These are phyloP conservation scores for Davidsoniella virescens DNA, from an alignment of 2,329 filamentous ascomycete species.

Conservation along the genomic window DNA sequence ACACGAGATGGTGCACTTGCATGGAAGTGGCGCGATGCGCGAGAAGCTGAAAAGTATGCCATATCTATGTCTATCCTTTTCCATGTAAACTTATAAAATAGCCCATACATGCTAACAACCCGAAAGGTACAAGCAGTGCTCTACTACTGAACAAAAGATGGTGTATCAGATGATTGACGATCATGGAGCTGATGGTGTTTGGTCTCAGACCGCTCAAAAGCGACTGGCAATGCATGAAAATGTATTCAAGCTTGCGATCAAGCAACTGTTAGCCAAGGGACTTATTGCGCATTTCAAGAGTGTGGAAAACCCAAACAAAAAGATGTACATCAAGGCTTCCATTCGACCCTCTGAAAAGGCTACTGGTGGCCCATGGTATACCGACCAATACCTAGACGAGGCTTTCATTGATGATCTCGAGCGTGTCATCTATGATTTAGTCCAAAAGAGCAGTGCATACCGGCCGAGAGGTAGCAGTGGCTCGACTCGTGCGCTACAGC, in stretches of 20 bases:
- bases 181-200: constrained; percentile 70
- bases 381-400: constrained; percentile 75
- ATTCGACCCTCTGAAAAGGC: constrained; percentile 77
- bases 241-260: constrained; percentile 64
- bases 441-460: constrained; percentile 58
- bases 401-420: constrained; percentile 70
- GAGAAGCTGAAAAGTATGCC: constrained; percentile 45
- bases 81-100: not conserved
- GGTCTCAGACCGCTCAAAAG: constrained; percentile 71
- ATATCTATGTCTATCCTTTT: not conserved
- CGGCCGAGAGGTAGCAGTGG: constrained; percentile 25
- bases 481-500: constrained; percentile 26
- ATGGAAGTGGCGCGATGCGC: constrained; percentile 42
- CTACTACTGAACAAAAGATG: constrained; percentile 59
- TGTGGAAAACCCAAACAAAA: constrained; percentile 77
- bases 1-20: constrained; percentile 26
- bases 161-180: constrained; percentile 85
- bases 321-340: constrained; percentile 87
- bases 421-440: constrained; percentile 54
- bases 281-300: constrained; percentile 83
- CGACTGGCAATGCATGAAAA: constrained; percentile 72
- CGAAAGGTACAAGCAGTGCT: constrained; percentile 40
- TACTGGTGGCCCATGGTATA: constrained; percentile 89
- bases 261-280: constrained; percentile 64
- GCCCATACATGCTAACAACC: not conserved